Conservation (phyloP, 345 rosid species). For the Eucalyptus curtisii region DNA sequence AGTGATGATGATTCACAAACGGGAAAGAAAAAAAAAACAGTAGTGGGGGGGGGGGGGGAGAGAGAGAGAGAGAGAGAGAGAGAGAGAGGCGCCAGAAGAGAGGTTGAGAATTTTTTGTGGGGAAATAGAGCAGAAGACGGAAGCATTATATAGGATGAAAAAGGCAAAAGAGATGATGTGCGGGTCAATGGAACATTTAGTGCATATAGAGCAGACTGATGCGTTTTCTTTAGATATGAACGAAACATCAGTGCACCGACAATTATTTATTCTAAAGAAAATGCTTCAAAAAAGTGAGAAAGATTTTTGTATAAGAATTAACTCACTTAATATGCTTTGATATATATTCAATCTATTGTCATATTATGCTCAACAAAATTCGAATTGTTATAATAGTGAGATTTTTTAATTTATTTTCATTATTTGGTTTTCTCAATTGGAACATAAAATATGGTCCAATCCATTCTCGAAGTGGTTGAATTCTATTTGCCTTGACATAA, state of each 20-base stretch:
- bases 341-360: neutral
- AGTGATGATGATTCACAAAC: neutral
- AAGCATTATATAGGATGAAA: neutral
- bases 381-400: neutral
- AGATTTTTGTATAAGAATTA: neutral
- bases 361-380: neutral
- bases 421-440: neutral
- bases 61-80: neutral
- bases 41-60: neutral
- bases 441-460: neutral
- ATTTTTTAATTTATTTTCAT: neutral
- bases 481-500: neutral
- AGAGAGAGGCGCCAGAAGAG: neutral
- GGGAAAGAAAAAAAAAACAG: neutral
- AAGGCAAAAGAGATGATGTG: neutral
- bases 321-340: neutral
- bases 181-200: neutral
- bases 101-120: neutral
- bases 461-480: neutral
- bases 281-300: neutral
- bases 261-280: neutral
- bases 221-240: neutral
- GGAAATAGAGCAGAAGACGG: neutral
- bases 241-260: neutral
- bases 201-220: neutral